These are phyloP conservation scores for Beauveria caledonica DNA, from an alignment of 2,329 filamentous ascomycete species.

Conservation along the genomic window DNA sequence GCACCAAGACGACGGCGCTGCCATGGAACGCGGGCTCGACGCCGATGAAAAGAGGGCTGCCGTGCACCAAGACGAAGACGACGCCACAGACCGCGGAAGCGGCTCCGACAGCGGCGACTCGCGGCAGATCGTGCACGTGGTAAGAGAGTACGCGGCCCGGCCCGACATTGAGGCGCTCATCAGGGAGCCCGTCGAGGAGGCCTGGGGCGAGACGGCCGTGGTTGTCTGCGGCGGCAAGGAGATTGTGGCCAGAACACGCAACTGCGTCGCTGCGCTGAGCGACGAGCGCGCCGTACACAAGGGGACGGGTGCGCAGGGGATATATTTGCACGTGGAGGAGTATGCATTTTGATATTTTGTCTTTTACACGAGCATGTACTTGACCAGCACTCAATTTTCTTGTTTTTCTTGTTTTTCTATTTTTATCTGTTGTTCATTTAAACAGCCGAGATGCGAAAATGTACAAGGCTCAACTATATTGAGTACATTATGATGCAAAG, in stretches of 20 bases:
- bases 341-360: slow-evolving; percentile 39
- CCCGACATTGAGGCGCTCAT: slow-evolving; percentile 46
- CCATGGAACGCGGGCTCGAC: background rate
- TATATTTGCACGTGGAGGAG: slow-evolving; percentile 52
- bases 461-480: too few relatives aligned
- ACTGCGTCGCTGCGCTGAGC: slow-evolving; percentile 45
- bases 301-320: slow-evolving; percentile 55
- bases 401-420: too few relatives aligned
- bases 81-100: background rate
- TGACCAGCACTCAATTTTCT: background rate
- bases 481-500: too few relatives aligned
- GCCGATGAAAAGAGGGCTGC: background rate
- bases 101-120: slow-evolving; percentile 14
- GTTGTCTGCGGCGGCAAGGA: slow-evolving; percentile 52
- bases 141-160: slow-evolving; percentile 37
- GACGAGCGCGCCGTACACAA: slow-evolving; percentile 58
- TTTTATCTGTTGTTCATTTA: too few relatives aligned
- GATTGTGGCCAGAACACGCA: slow-evolving; percentile 45
- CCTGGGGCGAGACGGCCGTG: slow-evolving; percentile 53
- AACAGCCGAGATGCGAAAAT: too few relatives aligned
- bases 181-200: slow-evolving; percentile 44
- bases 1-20: background rate
- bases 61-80: background rate
- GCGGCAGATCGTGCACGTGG: slow-evolving; percentile 14
- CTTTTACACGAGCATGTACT: background rate